Evolutionary conservation across 768 basidiomycete genomes (phyloP), one percentile per base, ranked within the genome.

Genomic region (Mycena sanguinolenta): DNA sequence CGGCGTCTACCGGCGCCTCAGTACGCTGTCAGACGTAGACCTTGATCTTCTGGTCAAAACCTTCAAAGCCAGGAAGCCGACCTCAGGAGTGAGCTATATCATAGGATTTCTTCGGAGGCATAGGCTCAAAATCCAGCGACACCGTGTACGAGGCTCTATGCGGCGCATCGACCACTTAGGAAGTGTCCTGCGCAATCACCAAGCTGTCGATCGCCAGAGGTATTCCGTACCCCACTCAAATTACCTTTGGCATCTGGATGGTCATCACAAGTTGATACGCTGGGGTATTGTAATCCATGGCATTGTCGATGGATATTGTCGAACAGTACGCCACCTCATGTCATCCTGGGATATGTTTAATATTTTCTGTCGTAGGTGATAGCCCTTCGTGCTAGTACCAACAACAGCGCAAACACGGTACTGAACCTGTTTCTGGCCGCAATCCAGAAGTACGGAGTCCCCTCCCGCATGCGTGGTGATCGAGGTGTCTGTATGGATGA

Each of bases 381-480:
- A 21, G 72, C 30, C 8, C 32, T 75, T 4, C 58, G 52, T 13
- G 70, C 72, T 2, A 58, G 57, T 46, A 70, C 38, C 13, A 38
- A 38, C 38, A 38, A 38, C 16, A 38, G 12, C 38, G 38, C 38
- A 4, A 4, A 16, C 38, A 38, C 38, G 12, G 38, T 38, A 16
- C 38, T 4, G 38, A 10, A 38, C 10, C 16, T 38, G 4, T 38
- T 38, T 38, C 38, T 38, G 38, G 38, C 10, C 16, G 38, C 38
- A n/a, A n/a, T n/a, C n/a, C n/a, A n/a, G n/a, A n/a, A n/a, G n/a
- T n/a, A n/a, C n/a, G n/a, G n/a, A n/a, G n/a, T n/a, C n/a, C n/a
- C n/a, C n/a, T n/a, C n/a, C n/a, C n/a, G n/a, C n/a, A n/a, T n/a
- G n/a, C n/a, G n/a, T n/a, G n/a, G n/a, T n/a, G n/a, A n/a, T n/a